These are phyloP conservation scores for Persicaria tinctoria DNA, from an alignment of 148 eudicot genomes.

Conservation along the genomic window DNA sequence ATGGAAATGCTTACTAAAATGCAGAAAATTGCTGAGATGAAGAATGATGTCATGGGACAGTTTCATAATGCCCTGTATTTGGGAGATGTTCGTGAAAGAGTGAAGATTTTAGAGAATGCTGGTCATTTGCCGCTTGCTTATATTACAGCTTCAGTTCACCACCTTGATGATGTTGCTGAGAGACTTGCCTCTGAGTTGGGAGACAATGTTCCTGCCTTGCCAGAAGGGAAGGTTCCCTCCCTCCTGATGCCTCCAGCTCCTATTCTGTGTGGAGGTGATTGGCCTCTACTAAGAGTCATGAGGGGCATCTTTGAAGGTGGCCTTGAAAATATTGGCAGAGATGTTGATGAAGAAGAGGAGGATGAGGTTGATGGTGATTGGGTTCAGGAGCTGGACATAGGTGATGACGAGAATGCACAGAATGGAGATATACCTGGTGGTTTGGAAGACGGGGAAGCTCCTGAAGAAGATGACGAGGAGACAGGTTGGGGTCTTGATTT, in stretches of 20 bases:
- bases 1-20: constrained; percentile 51
- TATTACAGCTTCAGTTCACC: constrained; percentile 53
- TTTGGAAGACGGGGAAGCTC: constrained; percentile 37
- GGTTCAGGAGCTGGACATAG: constrained; percentile 58
- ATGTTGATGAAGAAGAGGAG: constrained; percentile 44
- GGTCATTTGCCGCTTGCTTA: constrained; percentile 70
- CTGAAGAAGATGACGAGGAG: constrained; percentile 28
- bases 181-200: constrained; percentile 54
- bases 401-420: constrained; percentile 29
- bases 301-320: constrained; percentile 65
- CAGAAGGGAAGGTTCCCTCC: constrained; percentile 43
- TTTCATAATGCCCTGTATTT: constrained; percentile 69
- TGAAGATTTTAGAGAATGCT: constrained; percentile 58
- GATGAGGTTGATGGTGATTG: constrained; percentile 51
- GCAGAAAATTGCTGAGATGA: constrained; percentile 53
- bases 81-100: constrained; percentile 62
- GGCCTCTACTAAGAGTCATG: constrained; percentile 63
- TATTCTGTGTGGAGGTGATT: constrained; percentile 47
- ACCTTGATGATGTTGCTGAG: constrained; percentile 42
- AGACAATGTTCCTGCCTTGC: constrained; percentile 49
- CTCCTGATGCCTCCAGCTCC: constrained; percentile 62
- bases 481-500: constrained; percentile 44
- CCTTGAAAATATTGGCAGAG: constrained; percentile 34
- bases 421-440: constrained; percentile 44
- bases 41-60: constrained; percentile 71